Conservation (phyloP, 2,329 filamentous ascomycete genomes). For the Talaromyces sp. region DNA sequence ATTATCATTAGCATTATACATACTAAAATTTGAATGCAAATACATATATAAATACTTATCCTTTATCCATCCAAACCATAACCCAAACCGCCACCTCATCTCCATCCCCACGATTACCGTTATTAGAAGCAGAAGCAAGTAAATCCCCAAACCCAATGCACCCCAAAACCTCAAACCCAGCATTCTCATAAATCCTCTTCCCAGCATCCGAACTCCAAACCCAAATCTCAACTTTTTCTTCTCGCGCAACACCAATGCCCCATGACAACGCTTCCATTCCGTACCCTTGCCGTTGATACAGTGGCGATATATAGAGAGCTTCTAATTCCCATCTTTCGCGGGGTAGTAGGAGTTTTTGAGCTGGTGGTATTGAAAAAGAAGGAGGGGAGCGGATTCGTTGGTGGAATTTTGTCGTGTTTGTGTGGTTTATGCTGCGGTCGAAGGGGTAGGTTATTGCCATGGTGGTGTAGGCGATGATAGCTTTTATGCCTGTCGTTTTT, state of each 20-base stretch:
- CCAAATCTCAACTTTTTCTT: conserved; percentile 9
- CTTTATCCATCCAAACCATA: conserved; percentile 5
- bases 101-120: neutral
- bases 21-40: neutral
- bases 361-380: neutral
- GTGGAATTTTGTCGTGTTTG: conserved; percentile 3
- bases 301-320: conserved; percentile 12
- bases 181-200: neutral
- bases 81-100: conserved; percentile 3
- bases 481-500: conserved; percentile 1
- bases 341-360: neutral
- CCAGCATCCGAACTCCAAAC: conserved; percentile 13
- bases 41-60: neutral
- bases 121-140: neutral
- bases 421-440: conserved; percentile 13
- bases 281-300: conserved; percentile 4
- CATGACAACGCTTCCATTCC: conserved; percentile 5
- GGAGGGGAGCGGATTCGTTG: neutral
- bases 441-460: conserved; percentile 11
- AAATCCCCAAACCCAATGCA: conserved; percentile 10
- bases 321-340: conserved; percentile 13
- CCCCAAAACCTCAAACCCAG: conserved; percentile 7
- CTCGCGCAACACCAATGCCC: neutral
- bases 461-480: neutral
- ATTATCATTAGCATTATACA: neutral